Evolutionary conservation across 106 monocot genomes (phyloP), one percentile per base, ranked within the genome.

Genomic region (Platanthera zijinensis): DNA sequence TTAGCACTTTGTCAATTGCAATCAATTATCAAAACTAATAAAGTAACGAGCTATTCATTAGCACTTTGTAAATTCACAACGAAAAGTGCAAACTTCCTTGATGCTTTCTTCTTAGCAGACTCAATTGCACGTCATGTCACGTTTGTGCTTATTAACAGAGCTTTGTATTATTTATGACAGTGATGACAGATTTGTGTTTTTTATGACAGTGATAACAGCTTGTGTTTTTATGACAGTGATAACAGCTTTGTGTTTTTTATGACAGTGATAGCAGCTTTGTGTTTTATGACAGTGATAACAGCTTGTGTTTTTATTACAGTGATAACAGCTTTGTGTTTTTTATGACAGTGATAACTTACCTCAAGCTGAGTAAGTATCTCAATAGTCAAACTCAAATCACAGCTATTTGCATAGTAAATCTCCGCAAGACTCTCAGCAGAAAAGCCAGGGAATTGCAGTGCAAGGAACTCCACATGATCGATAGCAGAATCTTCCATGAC

Each of bases 401-500:
- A 75, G 5, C 72, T 61, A 80, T 84, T 79, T 84, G 80, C 84
- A 80, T 72, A 72, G 45, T 84, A 84, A 17, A 76, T 52, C 50
- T 84, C 76, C 53, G 84, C 76, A 70, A 84, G 72, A 75, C 79
- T 76, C 64, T 66, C 79, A 21, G 84, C 71, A 52, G 84, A 74
- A 79, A 84, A 84, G 48, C 80, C 79, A 52, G 84, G 84, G 76
- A 80, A 84, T 50, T 79, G 76, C 21, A 76, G 80, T 52, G 75
- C 53, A 75, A 84, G 80, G 64, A 72, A 79, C 1, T 76, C 84
- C 71, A 84, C 46, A 21, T 69, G 75, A 4, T 76, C 76, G 63
- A 75, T 49, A 4, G 47, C 39, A 47, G 51, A 56, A 76, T 76
- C 80, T 21, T 80, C 72, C 62, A 76, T 14, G 10, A 56, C 12